These are phyloP conservation scores for Cicer yamashitae DNA, from an alignment of 306 rosid species.

Conservation along the genomic window DNA sequence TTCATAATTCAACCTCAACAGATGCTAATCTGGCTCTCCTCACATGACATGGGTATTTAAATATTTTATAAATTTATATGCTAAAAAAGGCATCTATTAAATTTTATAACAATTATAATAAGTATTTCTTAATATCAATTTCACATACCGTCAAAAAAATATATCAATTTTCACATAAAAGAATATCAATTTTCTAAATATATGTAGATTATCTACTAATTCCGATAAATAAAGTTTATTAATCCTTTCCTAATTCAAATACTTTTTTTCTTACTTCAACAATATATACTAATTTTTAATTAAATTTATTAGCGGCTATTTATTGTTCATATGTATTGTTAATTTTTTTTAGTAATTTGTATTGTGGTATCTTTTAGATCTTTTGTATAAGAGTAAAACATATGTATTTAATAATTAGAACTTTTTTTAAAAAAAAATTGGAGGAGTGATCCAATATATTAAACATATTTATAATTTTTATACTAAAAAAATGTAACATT, in stretches of 20 bases:
- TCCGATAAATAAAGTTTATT: neutral
- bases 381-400: too few species aligned
- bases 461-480: too few species aligned
- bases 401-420: too few species aligned
- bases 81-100: neutral
- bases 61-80: neutral
- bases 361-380: too few species aligned
- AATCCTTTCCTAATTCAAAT: neutral
- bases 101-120: neutral
- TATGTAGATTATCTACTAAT: neutral
- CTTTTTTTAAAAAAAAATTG: too few species aligned
- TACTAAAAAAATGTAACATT: too few species aligned
- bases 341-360: too few species aligned
- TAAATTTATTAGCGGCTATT: too few species aligned
- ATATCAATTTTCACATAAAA: neutral
- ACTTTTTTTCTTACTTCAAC: neutral
- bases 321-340: too few species aligned
- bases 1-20: constrained; percentile 28
- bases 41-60: constrained; percentile 29
- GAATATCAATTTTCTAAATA: neutral
- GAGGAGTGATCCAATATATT: too few species aligned
- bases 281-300: neutral
- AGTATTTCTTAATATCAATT: neutral
- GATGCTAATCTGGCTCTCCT: constrained; percentile 42
- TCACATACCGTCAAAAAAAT: too few species aligned